phyloP scores from a whole-genome alignment of 176 grass and related monocot species.

The Triticum monococcum region DNA sequence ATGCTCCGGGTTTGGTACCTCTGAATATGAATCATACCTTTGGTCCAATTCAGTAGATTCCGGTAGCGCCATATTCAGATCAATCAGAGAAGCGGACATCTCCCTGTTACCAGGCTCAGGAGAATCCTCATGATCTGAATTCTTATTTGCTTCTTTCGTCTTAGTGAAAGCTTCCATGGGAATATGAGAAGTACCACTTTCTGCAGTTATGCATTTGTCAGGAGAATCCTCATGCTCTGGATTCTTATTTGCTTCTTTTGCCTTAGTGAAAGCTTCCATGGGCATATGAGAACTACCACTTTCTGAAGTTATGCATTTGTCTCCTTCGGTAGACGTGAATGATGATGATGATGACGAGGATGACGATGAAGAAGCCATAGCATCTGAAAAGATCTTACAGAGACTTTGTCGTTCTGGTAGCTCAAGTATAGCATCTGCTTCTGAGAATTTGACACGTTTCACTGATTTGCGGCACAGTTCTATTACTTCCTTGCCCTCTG shows the following conservation, averaged over 20 bases:
- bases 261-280: too few relatives aligned
- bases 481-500: slow-evolving; percentile 39
- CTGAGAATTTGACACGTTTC: slow-evolving; percentile 46
- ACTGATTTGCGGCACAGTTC: slow-evolving; percentile 35
- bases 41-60: slow-evolving; percentile 29
- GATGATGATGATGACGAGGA: slow-evolving; percentile 47
- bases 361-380: slow-evolving; percentile 38
- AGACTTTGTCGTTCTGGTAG: slow-evolving; percentile 31
- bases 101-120: slow-evolving; percentile 25
- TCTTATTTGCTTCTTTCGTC: slow-evolving; percentile 3
- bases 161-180: neutral
- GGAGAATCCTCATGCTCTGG: slow-evolving; percentile 2
- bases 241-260: neutral
- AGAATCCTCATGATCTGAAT: neutral
- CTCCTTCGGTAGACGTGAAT: slow-evolving; percentile 40
- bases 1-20: slow-evolving; percentile 19
- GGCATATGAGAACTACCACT: neutral
- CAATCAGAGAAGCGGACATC: slow-evolving; percentile 27
- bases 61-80: slow-evolving; percentile 40
- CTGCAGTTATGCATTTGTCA: neutral
- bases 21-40: neutral
- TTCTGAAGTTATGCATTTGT: slow-evolving; percentile 24
- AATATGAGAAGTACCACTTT: slow-evolving; percentile 29
- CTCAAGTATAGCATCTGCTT: slow-evolving; percentile 29
- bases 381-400: slow-evolving; percentile 39